These are phyloP conservation scores for Neonectria punicea DNA, from an alignment of 2,329 filamentous ascomycete genomes.

Conservation along the genomic window DNA sequence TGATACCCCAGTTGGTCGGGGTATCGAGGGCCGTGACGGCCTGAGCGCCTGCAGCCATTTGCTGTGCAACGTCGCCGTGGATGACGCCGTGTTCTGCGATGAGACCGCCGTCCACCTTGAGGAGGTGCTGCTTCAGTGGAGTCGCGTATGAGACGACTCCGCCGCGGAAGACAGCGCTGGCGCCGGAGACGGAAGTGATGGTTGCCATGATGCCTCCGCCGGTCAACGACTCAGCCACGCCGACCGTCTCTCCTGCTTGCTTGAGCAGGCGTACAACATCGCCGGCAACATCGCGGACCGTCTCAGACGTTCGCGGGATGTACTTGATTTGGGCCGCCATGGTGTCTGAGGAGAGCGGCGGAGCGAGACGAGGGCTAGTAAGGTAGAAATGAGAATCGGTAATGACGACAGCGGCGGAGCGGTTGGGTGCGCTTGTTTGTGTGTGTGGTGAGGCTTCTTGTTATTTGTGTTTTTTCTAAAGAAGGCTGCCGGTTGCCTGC, in stretches of 20 bases:
- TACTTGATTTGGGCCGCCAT: slow-evolving; percentile 16
- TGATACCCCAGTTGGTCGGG: slow-evolving; percentile 33
- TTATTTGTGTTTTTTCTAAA: background rate
- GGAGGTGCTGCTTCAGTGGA: slow-evolving; percentile 42
- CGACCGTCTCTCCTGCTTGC: slow-evolving; percentile 39
- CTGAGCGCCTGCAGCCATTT: slow-evolving; percentile 33
- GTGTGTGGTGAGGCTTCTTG: background rate
- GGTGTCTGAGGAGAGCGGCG: background rate
- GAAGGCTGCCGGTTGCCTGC: background rate
- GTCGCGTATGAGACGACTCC: slow-evolving; percentile 49
- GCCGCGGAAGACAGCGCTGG: slow-evolving; percentile 46
- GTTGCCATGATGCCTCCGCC: slow-evolving; percentile 47
- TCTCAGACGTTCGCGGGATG: slow-evolving; percentile 21
- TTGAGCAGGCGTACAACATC: slow-evolving; percentile 31
- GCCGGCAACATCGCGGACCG: slow-evolving; percentile 25
- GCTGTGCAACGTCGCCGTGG: slow-evolving; percentile 31
- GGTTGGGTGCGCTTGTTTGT: background rate
- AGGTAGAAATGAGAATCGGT: background rate
- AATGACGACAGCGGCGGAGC: background rate
- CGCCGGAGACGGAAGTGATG: slow-evolving; percentile 44
- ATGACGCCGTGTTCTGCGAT: slow-evolving; percentile 28
- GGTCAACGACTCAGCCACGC: slow-evolving; percentile 48
- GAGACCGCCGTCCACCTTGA: slow-evolving; percentile 33
- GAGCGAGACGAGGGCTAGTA: no score
- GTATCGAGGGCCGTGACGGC: slow-evolving; percentile 25